Percentiles rank a stretch among this genome's conserved stretches.
These are phyloP conservation scores for Euryodendron excelsum DNA, from an alignment of 148 eudicot species.

Conservation along the genomic window DNA sequence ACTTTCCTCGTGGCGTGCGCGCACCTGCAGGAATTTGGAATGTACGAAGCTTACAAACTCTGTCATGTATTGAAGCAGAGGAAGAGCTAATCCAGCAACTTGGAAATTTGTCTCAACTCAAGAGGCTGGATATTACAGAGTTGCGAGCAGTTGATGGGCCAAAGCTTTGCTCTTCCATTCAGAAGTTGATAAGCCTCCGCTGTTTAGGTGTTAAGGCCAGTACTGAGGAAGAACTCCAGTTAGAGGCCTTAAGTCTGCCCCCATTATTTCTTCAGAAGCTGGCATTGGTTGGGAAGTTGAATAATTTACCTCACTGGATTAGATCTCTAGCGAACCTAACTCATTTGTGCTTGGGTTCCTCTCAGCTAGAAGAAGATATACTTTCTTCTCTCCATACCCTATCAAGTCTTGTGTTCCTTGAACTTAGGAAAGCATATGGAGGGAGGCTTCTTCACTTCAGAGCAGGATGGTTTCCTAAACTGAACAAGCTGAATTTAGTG, in stretches of 20 bases:
- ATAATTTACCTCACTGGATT: slow-evolving; percentile 30
- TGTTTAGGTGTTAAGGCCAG: slow-evolving; percentile 19
- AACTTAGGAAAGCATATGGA: slow-evolving; percentile 25
- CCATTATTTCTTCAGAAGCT: slow-evolving; percentile 31
- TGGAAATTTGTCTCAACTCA: slow-evolving; percentile 27
- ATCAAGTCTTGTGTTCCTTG: slow-evolving; percentile 27
- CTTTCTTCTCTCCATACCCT: slow-evolving; percentile 16
- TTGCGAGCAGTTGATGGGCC: slow-evolving; percentile 20
- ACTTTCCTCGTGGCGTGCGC: slow-evolving; percentile 13
- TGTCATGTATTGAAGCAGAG: slow-evolving; percentile 30
- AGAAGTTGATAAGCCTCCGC: slow-evolving; percentile 26
- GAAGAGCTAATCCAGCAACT: slow-evolving; percentile 22
- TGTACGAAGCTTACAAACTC: slow-evolving; percentile 25
- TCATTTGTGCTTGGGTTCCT: slow-evolving; percentile 27
- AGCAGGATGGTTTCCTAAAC: slow-evolving; percentile 23
- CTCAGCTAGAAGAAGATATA: slow-evolving; percentile 18
- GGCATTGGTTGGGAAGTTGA: slow-evolving; percentile 24
- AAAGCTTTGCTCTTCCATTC: slow-evolving; percentile 28
- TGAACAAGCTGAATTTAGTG: slow-evolving; percentile 21
- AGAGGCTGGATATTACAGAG: slow-evolving; percentile 29
- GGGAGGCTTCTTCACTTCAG: slow-evolving; percentile 19
- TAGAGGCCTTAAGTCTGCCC: slow-evolving; percentile 19
- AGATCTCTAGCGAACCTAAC: slow-evolving; percentile 18
- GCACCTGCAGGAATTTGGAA: slow-evolving; percentile 27
- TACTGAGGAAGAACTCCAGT: slow-evolving; percentile 16